Percentiles rank a stretch among this genome's conserved stretches.
Conservation (phyloP, 2,329 filamentous ascomycete genomes). For the Pestalotiopsis sp. region DNA sequence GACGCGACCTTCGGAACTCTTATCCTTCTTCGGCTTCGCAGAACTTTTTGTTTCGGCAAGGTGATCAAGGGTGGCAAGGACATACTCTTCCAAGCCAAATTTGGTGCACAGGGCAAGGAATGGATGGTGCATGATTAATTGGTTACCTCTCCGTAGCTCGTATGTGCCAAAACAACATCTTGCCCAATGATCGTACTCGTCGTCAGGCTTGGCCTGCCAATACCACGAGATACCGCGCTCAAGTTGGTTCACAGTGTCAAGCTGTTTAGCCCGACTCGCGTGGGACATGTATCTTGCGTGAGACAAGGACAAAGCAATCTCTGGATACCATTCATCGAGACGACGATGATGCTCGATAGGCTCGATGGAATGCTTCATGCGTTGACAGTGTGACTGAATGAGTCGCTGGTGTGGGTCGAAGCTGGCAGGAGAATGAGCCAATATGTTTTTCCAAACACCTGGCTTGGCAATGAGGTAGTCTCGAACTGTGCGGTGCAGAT, state of each 20-base stretch:
- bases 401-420: slow-evolving; percentile 36
- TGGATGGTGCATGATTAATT: slow-evolving; percentile 29
- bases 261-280: slow-evolving; percentile 20
- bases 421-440: not conserved
- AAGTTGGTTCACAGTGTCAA: slow-evolving; percentile 29
- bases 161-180: slow-evolving; percentile 33
- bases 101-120: slow-evolving; percentile 35
- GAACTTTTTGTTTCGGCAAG: not conserved
- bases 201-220: slow-evolving; percentile 25
- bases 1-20: not conserved
- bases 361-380: slow-evolving; percentile 35
- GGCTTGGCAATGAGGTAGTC: slow-evolving; percentile 32
- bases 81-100: slow-evolving; percentile 33
- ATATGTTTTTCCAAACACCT: slow-evolving; percentile 23
- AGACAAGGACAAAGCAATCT: slow-evolving; percentile 38
- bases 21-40: not conserved
- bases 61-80: slow-evolving; percentile 24
- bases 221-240: slow-evolving; percentile 32
- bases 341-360: slow-evolving; percentile 38
- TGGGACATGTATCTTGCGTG: slow-evolving; percentile 32
- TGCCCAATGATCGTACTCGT: slow-evolving; percentile 36
- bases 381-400: slow-evolving; percentile 35
- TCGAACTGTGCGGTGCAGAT: slow-evolving; percentile 36
- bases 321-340: slow-evolving; percentile 41
- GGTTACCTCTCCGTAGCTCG: slow-evolving; percentile 30